phyloP scores from a whole-genome alignment of 2,329 filamentous ascomycete genomes.

The Paecilomyces dactylethromorphus region DNA sequence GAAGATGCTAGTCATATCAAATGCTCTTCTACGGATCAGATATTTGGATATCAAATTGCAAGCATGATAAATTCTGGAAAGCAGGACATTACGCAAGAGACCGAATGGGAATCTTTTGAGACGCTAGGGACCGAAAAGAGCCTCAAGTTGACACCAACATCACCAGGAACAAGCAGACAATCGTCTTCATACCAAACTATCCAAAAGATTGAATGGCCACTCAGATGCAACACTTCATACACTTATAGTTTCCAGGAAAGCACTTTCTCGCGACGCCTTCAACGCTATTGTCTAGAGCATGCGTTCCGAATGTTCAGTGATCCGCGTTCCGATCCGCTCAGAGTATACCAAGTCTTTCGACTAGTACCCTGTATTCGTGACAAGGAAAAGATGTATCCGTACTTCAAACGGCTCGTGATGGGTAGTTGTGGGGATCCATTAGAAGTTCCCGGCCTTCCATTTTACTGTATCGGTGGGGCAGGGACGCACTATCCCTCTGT shows the following conservation, averaged over 20 bases:
- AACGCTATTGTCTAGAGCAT: conserved; percentile 59
- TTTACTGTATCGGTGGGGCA: conserved; percentile 52
- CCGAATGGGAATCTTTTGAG: neutral
- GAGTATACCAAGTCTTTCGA: conserved; percentile 16
- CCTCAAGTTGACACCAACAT: neutral
- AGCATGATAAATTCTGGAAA: neutral
- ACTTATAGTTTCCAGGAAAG: conserved; percentile 61
- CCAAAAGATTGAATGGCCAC: neutral
- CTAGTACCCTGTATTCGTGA: conserved; percentile 18
- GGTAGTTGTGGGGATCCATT: conserved; percentile 9
- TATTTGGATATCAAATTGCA: neutral
- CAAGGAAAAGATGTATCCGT: conserved; percentile 2
- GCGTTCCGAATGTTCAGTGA: conserved; percentile 53
- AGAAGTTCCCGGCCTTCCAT: conserved; percentile 14
- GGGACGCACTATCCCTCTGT: conserved; percentile 57
- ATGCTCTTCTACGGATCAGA: neutral
- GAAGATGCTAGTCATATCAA: neutral
- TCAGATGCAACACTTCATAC: conserved; percentile 9
- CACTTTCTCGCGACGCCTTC: conserved; percentile 66
- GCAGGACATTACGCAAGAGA: neutral
- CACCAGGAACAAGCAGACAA: neutral
- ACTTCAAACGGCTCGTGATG: neutral
- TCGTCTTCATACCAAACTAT: neutral
- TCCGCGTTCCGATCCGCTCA: conserved; percentile 9
- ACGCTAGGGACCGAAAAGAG: neutral